Evolutionary conservation across 768 basidiomycete species (phyloP).

Genomic region (Psilocybe cyanescens): DNA sequence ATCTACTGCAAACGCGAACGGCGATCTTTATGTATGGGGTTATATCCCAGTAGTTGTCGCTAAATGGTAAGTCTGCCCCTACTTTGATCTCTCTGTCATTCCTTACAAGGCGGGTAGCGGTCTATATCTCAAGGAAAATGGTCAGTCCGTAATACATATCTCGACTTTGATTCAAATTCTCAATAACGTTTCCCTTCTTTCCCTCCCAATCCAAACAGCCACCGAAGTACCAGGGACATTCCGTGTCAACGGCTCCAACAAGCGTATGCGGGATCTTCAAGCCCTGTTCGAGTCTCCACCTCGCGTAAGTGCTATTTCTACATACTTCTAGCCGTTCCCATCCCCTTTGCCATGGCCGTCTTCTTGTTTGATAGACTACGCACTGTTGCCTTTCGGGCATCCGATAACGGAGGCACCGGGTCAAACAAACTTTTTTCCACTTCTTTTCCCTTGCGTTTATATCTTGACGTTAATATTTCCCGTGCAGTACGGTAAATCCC

Average conservation of each 20-base stretch:
- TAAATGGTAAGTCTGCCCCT: slow-evolving; percentile 70
- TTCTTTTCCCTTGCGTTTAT: not conserved
- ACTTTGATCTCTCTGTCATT: slow-evolving; percentile 7
- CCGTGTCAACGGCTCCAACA: slow-evolving; percentile 93
- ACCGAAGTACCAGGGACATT: slow-evolving; percentile 95
- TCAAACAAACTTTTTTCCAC: not conserved
- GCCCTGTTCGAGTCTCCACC: slow-evolving; percentile 88
- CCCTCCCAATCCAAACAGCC: slow-evolving; percentile 41
- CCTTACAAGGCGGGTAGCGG: slow-evolving; percentile 55
- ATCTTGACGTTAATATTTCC: slow-evolving; percentile 7
- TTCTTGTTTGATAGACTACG: slow-evolving; percentile 3
- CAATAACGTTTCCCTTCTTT: not conserved
- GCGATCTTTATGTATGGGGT: slow-evolving; percentile 89
- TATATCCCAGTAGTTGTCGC: slow-evolving; percentile 97
- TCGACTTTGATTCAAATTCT: not conserved
- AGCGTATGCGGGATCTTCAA: slow-evolving; percentile 96
- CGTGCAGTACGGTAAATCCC: slow-evolving; percentile 85
- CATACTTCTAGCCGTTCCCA: not conserved
- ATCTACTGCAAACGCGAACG: slow-evolving; percentile 82
- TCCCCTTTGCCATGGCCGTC: not conserved
- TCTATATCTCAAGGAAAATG: slow-evolving; percentile 92
- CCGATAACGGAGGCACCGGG: not conserved
- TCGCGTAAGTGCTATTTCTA: slow-evolving; percentile 51
- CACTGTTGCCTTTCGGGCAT: slow-evolving; percentile 6
- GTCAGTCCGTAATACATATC: slow-evolving; percentile 38